Evolutionary conservation across 768 basidiomycete species (phyloP).

Genomic region (Boletus subparvulus): DNA sequence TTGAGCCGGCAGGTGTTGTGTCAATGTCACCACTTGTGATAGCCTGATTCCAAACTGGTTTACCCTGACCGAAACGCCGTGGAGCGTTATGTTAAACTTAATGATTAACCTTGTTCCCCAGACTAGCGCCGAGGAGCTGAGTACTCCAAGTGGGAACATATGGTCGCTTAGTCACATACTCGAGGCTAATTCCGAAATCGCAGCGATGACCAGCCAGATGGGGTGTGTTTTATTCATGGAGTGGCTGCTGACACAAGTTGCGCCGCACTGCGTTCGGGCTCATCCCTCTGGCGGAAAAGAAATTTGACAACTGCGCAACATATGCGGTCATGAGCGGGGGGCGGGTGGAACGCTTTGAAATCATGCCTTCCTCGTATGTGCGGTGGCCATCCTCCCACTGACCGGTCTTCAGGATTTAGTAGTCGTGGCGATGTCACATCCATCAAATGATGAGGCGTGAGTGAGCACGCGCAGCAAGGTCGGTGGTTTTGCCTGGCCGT

Average conservation of each 20-base stretch:
- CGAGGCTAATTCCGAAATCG: constrained; percentile 70
- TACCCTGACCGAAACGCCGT: not conserved
- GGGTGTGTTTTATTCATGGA: constrained; percentile 44
- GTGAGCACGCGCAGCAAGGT: constrained; percentile 19
- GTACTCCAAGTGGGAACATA: constrained; percentile 58
- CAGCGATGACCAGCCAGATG: constrained; percentile 77
- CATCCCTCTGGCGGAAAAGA: constrained; percentile 69
- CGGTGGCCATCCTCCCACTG: constrained; percentile 26
- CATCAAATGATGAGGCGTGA: constrained; percentile 74
- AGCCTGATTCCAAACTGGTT: constrained; percentile 39
- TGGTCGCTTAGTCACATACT: constrained; percentile 74
- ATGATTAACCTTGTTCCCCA: not conserved
- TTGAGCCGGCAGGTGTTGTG: constrained; percentile 52
- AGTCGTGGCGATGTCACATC: constrained; percentile 51
- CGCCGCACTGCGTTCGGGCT: constrained; percentile 55
- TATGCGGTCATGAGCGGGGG: constrained; percentile 45
- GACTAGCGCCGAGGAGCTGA: constrained; percentile 52
- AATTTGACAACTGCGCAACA: constrained; percentile 63
- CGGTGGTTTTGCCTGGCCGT: not conserved
- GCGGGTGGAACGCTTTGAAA: constrained; percentile 20
- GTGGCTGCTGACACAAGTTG: not conserved
- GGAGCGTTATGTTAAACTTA: not conserved
- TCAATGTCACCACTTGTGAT: constrained; percentile 52
- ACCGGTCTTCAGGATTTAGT: constrained; percentile 23
- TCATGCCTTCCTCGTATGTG: not conserved